These are phyloP conservation scores for Nicotiana undulata DNA, from an alignment of 257 asterid genomes.

Conservation along the genomic window DNA sequence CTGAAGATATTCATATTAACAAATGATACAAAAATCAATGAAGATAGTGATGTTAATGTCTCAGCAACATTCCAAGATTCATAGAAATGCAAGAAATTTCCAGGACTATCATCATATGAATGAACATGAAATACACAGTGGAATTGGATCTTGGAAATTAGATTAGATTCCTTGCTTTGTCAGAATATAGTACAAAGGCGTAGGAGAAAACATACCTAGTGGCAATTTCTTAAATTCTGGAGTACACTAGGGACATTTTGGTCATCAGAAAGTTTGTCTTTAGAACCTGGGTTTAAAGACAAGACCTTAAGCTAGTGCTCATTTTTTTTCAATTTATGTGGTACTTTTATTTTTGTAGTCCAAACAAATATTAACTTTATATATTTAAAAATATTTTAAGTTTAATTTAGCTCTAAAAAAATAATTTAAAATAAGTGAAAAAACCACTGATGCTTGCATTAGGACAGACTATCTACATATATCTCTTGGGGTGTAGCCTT, in stretches of 20 bases:
- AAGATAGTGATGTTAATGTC: not conserved
- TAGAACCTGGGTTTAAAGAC: not conserved
- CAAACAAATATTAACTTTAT: no score
- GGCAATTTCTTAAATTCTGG: slow-evolving; percentile 9
- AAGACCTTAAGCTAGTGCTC: no score
- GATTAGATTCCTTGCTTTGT: not conserved
- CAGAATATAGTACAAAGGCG: not conserved
- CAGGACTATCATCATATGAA: slow-evolving; percentile 8
- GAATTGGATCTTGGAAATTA: not conserved
- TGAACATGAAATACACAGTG: not conserved
- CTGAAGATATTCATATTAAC: slow-evolving; percentile 58
- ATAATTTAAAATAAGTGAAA: no score
- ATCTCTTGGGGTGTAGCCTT: no score
- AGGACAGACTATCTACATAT: no score
- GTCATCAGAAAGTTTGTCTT: slow-evolving; percentile 10
- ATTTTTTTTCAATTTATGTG: no score
- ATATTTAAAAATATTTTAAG: no score
- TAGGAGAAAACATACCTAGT: slow-evolving; percentile 5
- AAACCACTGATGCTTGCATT: rapidly evolving
- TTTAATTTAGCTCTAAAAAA: no score
- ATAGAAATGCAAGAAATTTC: slow-evolving; percentile 4
- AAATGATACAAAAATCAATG: slow-evolving; percentile 11
- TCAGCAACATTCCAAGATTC: not conserved
- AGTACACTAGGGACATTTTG: slow-evolving; percentile 14
- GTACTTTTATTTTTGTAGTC: no score